phyloP scores from a whole-genome alignment of 768 basidiomycete genomes.

The Erythrobasidium yunnanense region DNA sequence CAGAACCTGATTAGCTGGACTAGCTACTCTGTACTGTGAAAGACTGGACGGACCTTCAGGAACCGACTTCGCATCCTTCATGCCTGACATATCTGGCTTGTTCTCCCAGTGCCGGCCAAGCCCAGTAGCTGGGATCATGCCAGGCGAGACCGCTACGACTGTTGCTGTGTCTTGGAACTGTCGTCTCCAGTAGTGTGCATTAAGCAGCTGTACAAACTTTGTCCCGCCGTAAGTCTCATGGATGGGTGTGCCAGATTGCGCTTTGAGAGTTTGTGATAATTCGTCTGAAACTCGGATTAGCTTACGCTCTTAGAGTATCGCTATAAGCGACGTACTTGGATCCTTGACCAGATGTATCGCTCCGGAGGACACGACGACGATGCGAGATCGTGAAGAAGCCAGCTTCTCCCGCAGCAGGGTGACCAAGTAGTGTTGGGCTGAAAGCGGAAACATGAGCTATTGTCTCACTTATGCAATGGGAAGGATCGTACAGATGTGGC shows the following conservation, averaged over 20 bases:
- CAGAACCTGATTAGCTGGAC: too few species aligned
- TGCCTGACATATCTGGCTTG: background rate
- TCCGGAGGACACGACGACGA: background rate
- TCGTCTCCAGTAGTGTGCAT: background rate
- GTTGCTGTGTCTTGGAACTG: background rate
- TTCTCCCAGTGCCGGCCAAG: background rate
- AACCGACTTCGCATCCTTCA: background rate
- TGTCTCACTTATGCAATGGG: too few species aligned
- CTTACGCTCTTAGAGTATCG: too few species aligned
- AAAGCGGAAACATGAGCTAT: background rate
- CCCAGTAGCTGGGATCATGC: background rate
- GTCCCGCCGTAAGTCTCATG: background rate
- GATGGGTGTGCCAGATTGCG: background rate
- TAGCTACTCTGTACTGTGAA: too few species aligned
- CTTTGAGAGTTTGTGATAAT: too few species aligned
- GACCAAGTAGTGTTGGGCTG: background rate
- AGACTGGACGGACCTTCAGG: constrained; percentile 7
- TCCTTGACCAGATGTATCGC: background rate
- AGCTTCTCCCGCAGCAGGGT: background rate
- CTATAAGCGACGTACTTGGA: background rate
- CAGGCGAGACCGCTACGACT: background rate
- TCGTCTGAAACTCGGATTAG: too few species aligned
- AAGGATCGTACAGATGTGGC: background rate
- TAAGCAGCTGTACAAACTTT: background rate
- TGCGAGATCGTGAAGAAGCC: background rate